Percentiles rank a stretch among this genome's conserved stretches.
Conservation (phyloP, 805 yeast genomes). For the Suhomyces pyralidae region DNA sequence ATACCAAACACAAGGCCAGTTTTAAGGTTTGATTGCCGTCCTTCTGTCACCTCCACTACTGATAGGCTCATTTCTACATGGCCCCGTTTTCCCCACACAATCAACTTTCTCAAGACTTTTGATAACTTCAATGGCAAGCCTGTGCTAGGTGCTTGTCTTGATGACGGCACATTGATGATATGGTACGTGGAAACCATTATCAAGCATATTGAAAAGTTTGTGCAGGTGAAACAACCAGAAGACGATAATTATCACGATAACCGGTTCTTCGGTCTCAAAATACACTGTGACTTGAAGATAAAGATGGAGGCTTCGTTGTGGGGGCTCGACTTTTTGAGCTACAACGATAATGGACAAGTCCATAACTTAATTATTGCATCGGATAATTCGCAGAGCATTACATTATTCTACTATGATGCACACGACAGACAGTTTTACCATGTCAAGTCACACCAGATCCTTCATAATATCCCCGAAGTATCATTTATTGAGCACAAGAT, state of each 20-base stretch:
- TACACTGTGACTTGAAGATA: constrained; percentile 26
- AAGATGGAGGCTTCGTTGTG: constrained; percentile 50
- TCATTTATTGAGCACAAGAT: constrained; percentile 30
- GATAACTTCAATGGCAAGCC: constrained; percentile 35
- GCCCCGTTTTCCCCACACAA: constrained; percentile 54
- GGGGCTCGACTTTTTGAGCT: constrained; percentile 51
- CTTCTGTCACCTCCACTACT: constrained; percentile 35
- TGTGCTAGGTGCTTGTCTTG: constrained; percentile 49
- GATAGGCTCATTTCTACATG: constrained; percentile 47
- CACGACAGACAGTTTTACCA: constrained; percentile 25
- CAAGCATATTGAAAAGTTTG: constrained; percentile 5
- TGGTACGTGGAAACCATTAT: constrained; percentile 29
- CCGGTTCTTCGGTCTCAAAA: constrained; percentile 17
- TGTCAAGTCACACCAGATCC: constrained; percentile 39
- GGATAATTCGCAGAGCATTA: constrained; percentile 51
- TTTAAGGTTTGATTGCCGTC: constrained; percentile 42
- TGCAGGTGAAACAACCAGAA: neutral
- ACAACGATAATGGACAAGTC: constrained; percentile 11
- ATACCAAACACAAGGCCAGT: constrained; percentile 23
- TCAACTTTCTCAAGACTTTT: constrained; percentile 46
- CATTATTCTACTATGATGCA: constrained; percentile 35
- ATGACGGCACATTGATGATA: constrained; percentile 51
- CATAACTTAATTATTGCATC: constrained; percentile 45
- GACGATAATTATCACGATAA: constrained; percentile 2
- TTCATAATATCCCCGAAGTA: constrained; percentile 56